phyloP scores from a whole-genome alignment of 768 basidiomycete genomes.

The Xerocomellus amylosporus region DNA sequence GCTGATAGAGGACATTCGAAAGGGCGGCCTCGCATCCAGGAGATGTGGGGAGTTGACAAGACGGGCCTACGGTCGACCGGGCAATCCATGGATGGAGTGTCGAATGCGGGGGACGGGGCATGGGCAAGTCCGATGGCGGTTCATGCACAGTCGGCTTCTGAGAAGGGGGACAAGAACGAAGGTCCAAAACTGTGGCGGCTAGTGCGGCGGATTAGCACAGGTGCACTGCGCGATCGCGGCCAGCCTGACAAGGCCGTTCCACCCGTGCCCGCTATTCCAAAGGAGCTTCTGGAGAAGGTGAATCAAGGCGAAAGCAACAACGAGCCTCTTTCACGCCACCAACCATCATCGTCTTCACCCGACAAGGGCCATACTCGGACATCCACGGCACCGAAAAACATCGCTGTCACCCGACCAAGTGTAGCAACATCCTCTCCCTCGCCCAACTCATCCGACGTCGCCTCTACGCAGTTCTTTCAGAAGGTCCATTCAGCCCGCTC shows the following conservation, averaged over 20 bases:
- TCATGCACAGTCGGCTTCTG: constrained; percentile 15
- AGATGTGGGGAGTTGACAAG: constrained; percentile 15
- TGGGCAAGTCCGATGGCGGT: constrained; percentile 12
- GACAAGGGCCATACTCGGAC: constrained; percentile 6
- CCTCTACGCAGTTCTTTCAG: constrained; percentile 52
- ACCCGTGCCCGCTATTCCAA: constrained; percentile 61
- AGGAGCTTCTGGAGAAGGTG: constrained; percentile 31
- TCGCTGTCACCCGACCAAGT: constrained; percentile 36
- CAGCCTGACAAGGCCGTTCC: constrained; percentile 36
- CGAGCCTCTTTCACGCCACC: constrained; percentile 4
- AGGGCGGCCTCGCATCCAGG: constrained; percentile 36
- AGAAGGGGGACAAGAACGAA: constrained; percentile 19
- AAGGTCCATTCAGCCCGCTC: constrained; percentile 48
- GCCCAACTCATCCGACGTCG: constrained; percentile 56
- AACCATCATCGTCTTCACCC: constrained; percentile 1
- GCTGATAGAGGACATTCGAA: constrained; percentile 15
- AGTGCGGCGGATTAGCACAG: constrained; percentile 67
- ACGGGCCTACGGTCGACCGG: constrained; percentile 9
- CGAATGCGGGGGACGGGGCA: constrained; percentile 6
- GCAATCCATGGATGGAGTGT: constrained; percentile 19
- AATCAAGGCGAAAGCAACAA: constrained; percentile 3
- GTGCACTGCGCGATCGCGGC: constrained; percentile 55
- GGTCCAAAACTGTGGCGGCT: constrained; percentile 61
- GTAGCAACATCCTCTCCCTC: constrained; percentile 60
- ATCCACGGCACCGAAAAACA: constrained; percentile 7